Evolutionary conservation across 306 rosid genomes (phyloP).

Genomic region (Echinosophora koreensis): DNA sequence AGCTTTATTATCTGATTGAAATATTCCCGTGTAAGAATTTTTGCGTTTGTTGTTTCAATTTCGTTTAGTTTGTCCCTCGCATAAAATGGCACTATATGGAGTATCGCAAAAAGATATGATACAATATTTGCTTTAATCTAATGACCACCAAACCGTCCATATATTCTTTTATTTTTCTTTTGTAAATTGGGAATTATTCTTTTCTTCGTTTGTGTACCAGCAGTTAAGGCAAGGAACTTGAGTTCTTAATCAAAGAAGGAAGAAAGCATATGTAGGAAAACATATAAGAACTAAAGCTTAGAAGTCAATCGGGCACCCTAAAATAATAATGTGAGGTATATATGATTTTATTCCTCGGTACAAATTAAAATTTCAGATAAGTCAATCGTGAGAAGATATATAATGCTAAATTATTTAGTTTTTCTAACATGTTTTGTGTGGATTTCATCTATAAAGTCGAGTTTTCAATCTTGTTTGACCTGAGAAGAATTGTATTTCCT

Average conservation of each 20-base stretch:
- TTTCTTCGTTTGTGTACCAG: conserved; percentile 33
- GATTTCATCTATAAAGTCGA: too few species aligned
- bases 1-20: conserved; percentile 24
- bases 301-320: background rate
- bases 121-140: conserved; percentile 19
- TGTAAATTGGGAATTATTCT: conserved; percentile 31
- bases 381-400: background rate
- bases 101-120: conserved; percentile 30
- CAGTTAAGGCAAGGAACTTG: background rate
- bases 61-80: background rate
- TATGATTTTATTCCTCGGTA: conserved; percentile 23
- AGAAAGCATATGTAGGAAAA: conserved; percentile 2
- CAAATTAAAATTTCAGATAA: conserved; percentile 38
- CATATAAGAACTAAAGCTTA: conserved; percentile 25
- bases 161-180: background rate
- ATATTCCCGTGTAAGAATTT: background rate
- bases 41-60: background rate
- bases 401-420: too few species aligned
- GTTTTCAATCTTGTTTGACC: too few species aligned
- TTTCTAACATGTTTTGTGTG: too few species aligned
- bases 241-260: background rate
- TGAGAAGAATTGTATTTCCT: too few species aligned
- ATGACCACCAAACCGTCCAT: conserved; percentile 31
- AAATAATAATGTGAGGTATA: background rate
- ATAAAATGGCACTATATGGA: conserved; percentile 28